Evolutionary conservation across 176 grass and related monocot species (phyloP).

Genomic region (Phragmites australis): DNA sequence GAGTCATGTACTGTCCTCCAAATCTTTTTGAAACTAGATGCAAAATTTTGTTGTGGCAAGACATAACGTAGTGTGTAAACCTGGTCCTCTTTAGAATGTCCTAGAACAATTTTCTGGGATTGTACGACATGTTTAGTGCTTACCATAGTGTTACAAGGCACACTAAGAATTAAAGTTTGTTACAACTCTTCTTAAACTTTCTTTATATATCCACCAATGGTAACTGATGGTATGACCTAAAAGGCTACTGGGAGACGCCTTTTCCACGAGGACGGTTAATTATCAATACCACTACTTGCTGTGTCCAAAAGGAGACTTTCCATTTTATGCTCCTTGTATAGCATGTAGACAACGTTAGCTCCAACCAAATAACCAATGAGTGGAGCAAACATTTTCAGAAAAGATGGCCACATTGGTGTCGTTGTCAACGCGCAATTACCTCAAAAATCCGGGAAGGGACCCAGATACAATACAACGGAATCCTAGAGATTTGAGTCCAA

Average conservation of each 20-base stretch:
- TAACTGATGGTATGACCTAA: neutral
- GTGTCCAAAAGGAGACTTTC: slow-evolving; percentile 18
- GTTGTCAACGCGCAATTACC: neutral
- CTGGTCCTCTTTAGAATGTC: neutral
- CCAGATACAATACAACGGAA: neutral
- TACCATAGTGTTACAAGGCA: neutral
- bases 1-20: neutral
- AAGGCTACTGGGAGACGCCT: too few species aligned
- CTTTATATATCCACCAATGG: neutral
- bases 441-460: neutral
- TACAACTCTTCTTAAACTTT: neutral
- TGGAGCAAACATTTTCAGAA: neutral
- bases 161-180: neutral
- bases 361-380: neutral
- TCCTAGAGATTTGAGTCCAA: neutral
- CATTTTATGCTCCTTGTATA: neutral
- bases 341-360: neutral
- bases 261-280: neutral
- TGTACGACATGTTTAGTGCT: neutral
- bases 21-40: neutral
- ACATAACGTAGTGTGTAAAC: neutral
- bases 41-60: neutral
- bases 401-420: neutral
- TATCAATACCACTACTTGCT: slow-evolving; percentile 14
- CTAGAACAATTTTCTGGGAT: neutral